phyloP scores from a whole-genome alignment of 2,329 filamentous ascomycete genomes.

The Stemphylium vesicarium region DNA sequence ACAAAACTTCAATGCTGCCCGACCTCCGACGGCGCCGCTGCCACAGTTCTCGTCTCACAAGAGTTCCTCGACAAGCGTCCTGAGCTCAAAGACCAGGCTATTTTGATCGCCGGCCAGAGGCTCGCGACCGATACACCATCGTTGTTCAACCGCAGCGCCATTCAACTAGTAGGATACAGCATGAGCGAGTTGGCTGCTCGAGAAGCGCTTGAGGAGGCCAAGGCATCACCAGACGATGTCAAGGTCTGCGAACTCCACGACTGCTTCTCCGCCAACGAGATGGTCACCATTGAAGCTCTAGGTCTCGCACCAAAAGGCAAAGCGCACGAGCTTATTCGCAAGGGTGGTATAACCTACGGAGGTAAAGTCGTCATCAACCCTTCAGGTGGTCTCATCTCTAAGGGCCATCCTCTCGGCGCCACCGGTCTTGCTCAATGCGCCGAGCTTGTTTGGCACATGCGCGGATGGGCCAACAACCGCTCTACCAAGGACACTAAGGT shows the following conservation, averaged over 20 bases:
- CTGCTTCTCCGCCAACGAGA: constrained; percentile 95
- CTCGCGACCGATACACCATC: constrained; percentile 82
- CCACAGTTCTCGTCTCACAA: constrained; percentile 87
- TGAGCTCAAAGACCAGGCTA: constrained; percentile 80
- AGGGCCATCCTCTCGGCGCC: constrained; percentile 92
- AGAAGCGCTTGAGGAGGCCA: constrained; percentile 76
- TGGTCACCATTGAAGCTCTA: constrained; percentile 86
- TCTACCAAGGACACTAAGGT: constrained; percentile 70
- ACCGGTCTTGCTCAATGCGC: constrained; percentile 96
- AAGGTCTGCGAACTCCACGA: constrained; percentile 93
- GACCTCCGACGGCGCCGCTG: constrained; percentile 89
- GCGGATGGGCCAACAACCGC: constrained; percentile 95
- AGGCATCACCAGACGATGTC: constrained; percentile 69
- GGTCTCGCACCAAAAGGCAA: constrained; percentile 78
- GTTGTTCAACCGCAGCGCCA: constrained; percentile 79
- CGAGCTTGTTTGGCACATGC: constrained; percentile 92
- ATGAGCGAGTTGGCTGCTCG: constrained; percentile 78
- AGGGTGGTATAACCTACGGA: constrained; percentile 90
- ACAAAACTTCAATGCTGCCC: constrained; percentile 99
- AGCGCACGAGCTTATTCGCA: constrained; percentile 88
- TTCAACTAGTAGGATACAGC: constrained; percentile 87
- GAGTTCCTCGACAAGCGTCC: constrained; percentile 85
- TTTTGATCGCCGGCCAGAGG: constrained; percentile 86
- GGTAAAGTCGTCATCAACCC: constrained; percentile 85
- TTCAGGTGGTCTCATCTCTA: constrained; percentile 91